Evolutionary conservation across 176 grass and related monocot species (phyloP).

Genomic region (Oryza glaberrima): DNA sequence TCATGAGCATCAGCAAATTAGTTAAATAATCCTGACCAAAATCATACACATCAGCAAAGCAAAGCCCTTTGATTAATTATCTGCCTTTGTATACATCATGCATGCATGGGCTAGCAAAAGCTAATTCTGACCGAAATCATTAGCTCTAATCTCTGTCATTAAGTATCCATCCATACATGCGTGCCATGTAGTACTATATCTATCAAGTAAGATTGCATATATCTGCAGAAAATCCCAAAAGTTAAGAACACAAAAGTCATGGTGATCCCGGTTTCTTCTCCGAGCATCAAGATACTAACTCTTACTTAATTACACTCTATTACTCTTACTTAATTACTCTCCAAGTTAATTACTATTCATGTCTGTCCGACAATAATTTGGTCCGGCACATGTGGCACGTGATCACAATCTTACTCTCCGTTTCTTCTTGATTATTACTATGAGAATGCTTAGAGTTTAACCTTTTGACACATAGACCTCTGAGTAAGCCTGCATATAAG

Average conservation of each 20-base stretch:
- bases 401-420: neutral
- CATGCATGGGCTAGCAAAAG: neutral
- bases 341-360: neutral
- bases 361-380: neutral
- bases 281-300: neutral
- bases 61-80: neutral
- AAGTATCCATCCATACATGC: neutral
- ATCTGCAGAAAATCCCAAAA: neutral
- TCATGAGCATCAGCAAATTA: neutral
- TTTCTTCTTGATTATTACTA: neutral
- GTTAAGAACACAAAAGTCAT: neutral
- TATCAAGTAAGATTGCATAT: neutral
- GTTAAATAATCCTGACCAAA: slow-evolving; percentile 1
- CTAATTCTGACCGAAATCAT: neutral
- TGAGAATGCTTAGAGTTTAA: neutral
- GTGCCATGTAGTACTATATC: neutral
- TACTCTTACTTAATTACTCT: neutral
- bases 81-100: neutral
- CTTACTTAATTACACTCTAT: neutral
- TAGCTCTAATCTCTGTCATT: neutral
- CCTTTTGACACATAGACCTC: neutral
- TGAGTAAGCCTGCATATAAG: neutral
- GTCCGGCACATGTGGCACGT: neutral
- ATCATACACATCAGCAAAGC: neutral
- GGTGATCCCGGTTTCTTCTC: neutral